phyloP scores from a whole-genome alignment of 2,329 filamentous ascomycete species.

The Fusarium sambucinum region DNA sequence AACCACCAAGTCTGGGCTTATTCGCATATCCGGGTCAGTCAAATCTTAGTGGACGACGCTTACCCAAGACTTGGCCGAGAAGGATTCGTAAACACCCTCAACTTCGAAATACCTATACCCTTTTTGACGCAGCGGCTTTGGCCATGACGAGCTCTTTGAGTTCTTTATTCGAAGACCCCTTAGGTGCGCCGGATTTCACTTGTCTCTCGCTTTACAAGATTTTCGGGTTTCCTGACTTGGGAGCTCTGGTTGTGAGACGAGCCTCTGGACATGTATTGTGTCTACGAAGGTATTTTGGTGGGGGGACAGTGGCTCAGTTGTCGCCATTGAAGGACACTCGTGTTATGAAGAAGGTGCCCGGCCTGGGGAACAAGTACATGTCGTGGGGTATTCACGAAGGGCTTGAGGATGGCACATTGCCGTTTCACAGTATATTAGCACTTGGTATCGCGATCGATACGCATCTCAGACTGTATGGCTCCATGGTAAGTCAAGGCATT shows the following conservation, averaged over 20 bases:
- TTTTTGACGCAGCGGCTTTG: constrained; percentile 73
- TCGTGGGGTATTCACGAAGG: constrained; percentile 66
- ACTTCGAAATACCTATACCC: constrained; percentile 58
- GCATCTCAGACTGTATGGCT: constrained; percentile 67
- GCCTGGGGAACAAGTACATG: constrained; percentile 52
- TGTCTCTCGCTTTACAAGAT: constrained; percentile 75
- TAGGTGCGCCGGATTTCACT: constrained; percentile 69
- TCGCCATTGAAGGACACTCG: constrained; percentile 42
- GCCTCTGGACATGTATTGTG: constrained; percentile 67
- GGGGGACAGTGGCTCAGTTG: constrained; percentile 73
- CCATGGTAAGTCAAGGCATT: constrained; percentile 55
- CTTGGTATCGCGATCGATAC: constrained; percentile 69
- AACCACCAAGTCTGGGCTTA: constrained; percentile 51
- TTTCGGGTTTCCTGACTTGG: constrained; percentile 75
- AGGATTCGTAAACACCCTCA: constrained; percentile 49
- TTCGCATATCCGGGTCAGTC: constrained; percentile 78
- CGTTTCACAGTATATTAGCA: constrained; percentile 74
- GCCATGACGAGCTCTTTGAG: constrained; percentile 72
- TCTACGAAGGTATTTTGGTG: constrained; percentile 73
- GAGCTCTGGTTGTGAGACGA: constrained; percentile 68
- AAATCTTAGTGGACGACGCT: constrained; percentile 74
- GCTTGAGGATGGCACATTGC: constrained; percentile 75
- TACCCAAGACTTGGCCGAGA: constrained; percentile 69
- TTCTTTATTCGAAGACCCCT: constrained; percentile 61
- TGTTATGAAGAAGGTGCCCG: constrained; percentile 55